Conservation (phyloP, 208 protist genomes). For the Strigomonas galati region DNA sequence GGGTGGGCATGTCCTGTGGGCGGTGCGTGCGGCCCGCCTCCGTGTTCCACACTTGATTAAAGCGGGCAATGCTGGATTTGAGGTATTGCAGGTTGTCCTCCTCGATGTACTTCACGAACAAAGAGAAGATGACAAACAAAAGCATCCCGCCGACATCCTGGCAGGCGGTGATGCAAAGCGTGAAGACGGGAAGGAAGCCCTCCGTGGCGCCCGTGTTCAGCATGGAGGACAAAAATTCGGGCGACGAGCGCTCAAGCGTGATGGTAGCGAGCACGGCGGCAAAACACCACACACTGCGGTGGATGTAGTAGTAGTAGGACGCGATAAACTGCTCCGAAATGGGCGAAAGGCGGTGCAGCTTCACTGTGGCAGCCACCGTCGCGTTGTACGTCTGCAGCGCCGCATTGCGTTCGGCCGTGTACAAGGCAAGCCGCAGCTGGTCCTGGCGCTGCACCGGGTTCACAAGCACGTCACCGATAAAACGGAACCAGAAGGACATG, state of each 20-base stretch:
- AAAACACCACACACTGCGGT: constrained; percentile 20
- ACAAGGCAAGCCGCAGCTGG: not conserved
- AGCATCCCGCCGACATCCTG: constrained; percentile 23
- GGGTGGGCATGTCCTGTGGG: not conserved
- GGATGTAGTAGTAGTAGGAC: constrained; percentile 12
- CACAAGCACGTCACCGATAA: constrained; percentile 6
- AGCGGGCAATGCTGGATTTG: not conserved
- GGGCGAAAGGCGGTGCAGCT: constrained; percentile 1
- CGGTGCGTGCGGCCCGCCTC: constrained; percentile 6
- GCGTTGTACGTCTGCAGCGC: not conserved
- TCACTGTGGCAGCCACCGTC: not conserved
- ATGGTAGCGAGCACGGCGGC: constrained; percentile 20
- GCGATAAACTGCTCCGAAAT: constrained; percentile 12
- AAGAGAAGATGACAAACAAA: constrained; percentile 18
- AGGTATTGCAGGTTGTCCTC: constrained; percentile 9
- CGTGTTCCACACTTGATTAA: constrained; percentile 8
- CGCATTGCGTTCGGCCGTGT: not conserved
- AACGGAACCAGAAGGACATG: constrained; percentile 18
- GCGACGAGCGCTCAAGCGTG: constrained; percentile 26
- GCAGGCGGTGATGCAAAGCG: constrained; percentile 21
- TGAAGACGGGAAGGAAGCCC: constrained; percentile 19
- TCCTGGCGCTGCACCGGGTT: constrained; percentile 1
- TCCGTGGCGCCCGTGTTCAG: constrained; percentile 17
- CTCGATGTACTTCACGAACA: constrained; percentile 8
- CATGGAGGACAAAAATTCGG: constrained; percentile 24